A percentile compares a stretch with the other conserved stretches of the same genome.
Evolutionary conservation across 306 rosid genomes (phyloP).

Genomic region (Cicer judaicum): DNA sequence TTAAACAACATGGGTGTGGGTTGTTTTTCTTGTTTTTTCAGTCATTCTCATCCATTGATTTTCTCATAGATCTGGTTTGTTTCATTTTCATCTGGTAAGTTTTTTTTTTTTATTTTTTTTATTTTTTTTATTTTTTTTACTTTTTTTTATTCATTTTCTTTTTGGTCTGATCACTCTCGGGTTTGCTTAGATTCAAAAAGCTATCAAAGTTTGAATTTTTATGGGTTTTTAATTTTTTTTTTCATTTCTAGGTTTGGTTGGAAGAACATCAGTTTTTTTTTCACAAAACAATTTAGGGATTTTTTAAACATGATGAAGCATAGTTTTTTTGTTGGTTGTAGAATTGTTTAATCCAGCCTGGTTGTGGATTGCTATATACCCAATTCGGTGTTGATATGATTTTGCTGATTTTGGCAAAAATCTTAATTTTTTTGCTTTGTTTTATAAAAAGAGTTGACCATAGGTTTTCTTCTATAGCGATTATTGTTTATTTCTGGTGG

Average conservation of each 20-base stretch:
- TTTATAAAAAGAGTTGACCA: conserved; percentile 56
- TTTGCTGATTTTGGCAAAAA: conserved; percentile 48
- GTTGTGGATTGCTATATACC: conserved; percentile 34
- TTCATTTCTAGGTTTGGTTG: conserved; percentile 29
- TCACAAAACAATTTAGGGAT: background rate
- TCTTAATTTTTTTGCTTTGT: background rate
- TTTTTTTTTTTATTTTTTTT: conserved; percentile 37
- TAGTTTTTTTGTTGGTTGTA: conserved; percentile 39
- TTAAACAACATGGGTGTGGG: conserved; percentile 21
- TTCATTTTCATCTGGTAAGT: conserved; percentile 40
- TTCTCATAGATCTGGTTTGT: conserved; percentile 54
- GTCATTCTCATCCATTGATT: conserved; percentile 44
- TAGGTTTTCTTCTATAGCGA: conserved; percentile 26
- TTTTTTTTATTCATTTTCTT: conserved; percentile 4
- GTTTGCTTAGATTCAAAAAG: conserved; percentile 40
- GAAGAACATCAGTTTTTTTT: conserved; percentile 10
- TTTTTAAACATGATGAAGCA: conserved; percentile 2
- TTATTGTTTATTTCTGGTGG: conserved; percentile 16
- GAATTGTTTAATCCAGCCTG: conserved; percentile 32
- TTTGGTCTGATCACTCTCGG: conserved; percentile 50
- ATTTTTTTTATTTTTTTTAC: too few relatives aligned
- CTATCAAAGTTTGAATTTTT: conserved; percentile 44
- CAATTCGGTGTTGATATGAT: conserved; percentile 40
- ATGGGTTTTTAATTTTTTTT: background rate
- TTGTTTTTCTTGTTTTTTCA: conserved; percentile 37